phyloP scores from a whole-genome alignment of 2,329 filamentous ascomycete genomes.

The Colletotrichum theobromicola region DNA sequence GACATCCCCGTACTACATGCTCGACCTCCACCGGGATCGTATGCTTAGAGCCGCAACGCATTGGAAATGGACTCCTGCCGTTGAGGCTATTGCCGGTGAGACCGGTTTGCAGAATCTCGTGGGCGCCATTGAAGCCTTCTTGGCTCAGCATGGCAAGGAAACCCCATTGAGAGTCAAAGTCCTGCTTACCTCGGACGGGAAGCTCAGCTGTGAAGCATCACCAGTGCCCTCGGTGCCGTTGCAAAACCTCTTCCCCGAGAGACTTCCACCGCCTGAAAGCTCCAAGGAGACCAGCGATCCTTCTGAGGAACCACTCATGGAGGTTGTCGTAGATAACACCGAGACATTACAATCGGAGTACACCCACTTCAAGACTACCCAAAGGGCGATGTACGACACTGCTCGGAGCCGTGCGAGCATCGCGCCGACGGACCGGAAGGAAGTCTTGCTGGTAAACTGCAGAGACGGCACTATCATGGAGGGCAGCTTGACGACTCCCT shows the following conservation, averaged over 20 bases:
- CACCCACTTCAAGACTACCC: conserved; percentile 87
- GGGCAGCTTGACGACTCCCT: conserved; percentile 81
- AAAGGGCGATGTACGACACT: conserved; percentile 72
- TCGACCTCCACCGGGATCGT: conserved; percentile 78
- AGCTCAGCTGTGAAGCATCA: conserved; percentile 39
- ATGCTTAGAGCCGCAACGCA: conserved; percentile 68
- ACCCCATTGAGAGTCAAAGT: conserved; percentile 58
- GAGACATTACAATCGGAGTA: conserved; percentile 60
- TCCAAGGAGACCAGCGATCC: conserved; percentile 29
- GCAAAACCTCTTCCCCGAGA: conserved; percentile 61
- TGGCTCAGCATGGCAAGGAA: conserved; percentile 31
- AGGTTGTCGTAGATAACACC: conserved; percentile 49
- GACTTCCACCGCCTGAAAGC: conserved; percentile 52
- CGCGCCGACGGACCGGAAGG: conserved; percentile 54
- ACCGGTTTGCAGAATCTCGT: conserved; percentile 48
- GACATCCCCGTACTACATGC: conserved; percentile 76
- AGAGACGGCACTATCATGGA: conserved; percentile 76
- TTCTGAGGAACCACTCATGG: conserved; percentile 37
- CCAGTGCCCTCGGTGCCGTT: conserved; percentile 40
- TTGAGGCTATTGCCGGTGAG: conserved; percentile 48
- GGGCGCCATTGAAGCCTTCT: conserved; percentile 33
- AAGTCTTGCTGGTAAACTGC: conserved; percentile 77
- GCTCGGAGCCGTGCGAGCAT: conserved; percentile 70
- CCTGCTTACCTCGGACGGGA: conserved; percentile 55
- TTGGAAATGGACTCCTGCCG: conserved; percentile 58